A percentile compares a stretch with the other conserved stretches of the same genome.
Evolutionary conservation across 257 asterid species (phyloP).

Genomic region (Misopates orontium): DNA sequence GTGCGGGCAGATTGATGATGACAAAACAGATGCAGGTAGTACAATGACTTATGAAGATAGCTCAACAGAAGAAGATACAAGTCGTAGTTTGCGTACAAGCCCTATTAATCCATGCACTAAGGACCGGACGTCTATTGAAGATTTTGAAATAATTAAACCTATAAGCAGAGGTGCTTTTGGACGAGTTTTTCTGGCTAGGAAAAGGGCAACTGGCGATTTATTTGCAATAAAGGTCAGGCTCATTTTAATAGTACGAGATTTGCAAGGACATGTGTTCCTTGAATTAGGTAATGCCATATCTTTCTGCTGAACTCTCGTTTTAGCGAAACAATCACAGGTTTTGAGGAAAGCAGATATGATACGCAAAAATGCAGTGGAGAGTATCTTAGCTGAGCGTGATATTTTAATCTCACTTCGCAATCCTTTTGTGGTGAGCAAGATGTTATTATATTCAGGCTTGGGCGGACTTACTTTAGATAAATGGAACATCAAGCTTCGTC

Average conservation of each 20-base stretch:
- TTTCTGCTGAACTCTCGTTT: conserved; percentile 24
- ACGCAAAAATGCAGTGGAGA: conserved; percentile 94
- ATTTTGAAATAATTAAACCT: conserved; percentile 97
- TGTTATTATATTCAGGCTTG: conserved; percentile 26
- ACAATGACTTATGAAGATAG: conserved; percentile 64
- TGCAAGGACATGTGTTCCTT: conserved; percentile 21
- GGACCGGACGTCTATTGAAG: conserved; percentile 95
- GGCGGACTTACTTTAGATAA: conserved; percentile 20
- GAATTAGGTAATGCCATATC: conserved; percentile 15
- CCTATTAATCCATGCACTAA: conserved; percentile 78
- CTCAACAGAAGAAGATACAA: conserved; percentile 73
- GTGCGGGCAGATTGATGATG: conserved; percentile 92
- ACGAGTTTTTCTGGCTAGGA: conserved; percentile 87
- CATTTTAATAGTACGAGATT: conserved; percentile 16
- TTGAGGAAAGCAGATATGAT: conserved; percentile 95
- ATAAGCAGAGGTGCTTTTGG: conserved; percentile 99
- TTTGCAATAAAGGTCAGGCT: conserved; percentile 90
- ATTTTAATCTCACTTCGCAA: conserved; percentile 94
- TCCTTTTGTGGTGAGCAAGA: conserved; percentile 93
- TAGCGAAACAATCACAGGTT: conserved; percentile 54
- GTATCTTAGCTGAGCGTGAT: conserved; percentile 96
- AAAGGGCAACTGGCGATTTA: conserved; percentile 95
- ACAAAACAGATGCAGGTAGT: conserved; percentile 50
- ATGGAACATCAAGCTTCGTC: conserved; percentile 22
- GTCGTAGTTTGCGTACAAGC: conserved; percentile 90